Base-by-base conservation (phyloP, 148 eudicot species). In the Rhododendron molle region DNA sequence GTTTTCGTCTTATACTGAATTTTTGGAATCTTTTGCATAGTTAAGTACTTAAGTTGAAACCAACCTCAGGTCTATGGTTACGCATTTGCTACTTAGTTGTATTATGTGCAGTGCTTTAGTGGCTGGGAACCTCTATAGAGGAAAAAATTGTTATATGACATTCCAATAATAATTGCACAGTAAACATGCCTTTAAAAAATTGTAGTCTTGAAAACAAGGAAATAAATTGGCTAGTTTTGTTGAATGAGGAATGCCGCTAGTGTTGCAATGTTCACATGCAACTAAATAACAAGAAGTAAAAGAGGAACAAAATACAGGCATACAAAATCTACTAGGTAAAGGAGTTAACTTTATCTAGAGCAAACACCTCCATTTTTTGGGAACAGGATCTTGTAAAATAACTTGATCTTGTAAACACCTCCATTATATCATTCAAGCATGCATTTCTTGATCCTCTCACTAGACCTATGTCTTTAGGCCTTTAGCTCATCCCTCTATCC, bases 61-160 rank as follows among this genome's bases (percentile, higher is more conserved):
- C 38, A 32, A n/a, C n/a, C 7, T 80, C 46, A 54, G 40, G 40
- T 84, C 15, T 80, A 43, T 69, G 3, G 52, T 5, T 52, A 6
- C 26, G 38, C 32, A 50, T 28, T 79, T 81, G 34, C 56, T 50
- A 73, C 47, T 83, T 83, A 30, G 74, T 83, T 83, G 16, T 71
- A 44, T 16, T 11, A 72, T 40, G 32, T 72, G 77, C 85, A 26
- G 47, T 65, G 84, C 28, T 56, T 56, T 56, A 13, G 18, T 52
- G 16, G 56, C 56, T 52, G 56, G 52, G 14, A 49, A 49, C 12
- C 52, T 49, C 52, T 10, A 15, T 0, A 14, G 56, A 52, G 56
- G 52, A 49, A 49, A 49, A 10, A 12, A 52, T 14, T 14, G 56
- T 13, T 52, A 52, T 13, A 14, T 3, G 4, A 54, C 60, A 54